Conservation (phyloP, 1,139 yeast genomes). For the Hyphopichia khmerensis region DNA sequence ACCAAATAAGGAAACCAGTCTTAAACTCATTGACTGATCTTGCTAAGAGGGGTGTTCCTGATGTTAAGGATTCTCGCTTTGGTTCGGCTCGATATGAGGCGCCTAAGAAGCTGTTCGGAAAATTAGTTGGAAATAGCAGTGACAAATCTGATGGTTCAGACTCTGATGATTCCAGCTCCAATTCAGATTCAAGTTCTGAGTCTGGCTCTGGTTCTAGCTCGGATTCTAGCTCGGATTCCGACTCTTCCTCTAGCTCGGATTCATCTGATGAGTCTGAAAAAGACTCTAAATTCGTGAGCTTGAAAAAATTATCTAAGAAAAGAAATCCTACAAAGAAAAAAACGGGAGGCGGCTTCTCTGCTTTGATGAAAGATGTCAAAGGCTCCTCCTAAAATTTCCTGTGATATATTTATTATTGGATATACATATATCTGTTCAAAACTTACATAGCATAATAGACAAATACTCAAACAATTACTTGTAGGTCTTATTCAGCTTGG, state of each 20-base stretch:
- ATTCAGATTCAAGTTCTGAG: slow-evolving; percentile 11
- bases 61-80: slow-evolving; percentile 46
- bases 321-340: slow-evolving; percentile 20
- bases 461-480: too few relatives aligned
- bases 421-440: too few relatives aligned
- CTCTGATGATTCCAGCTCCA: slow-evolving; percentile 9
- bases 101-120: not conserved
- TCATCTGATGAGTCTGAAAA: slow-evolving; percentile 3
- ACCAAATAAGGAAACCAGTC: not conserved
- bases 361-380: slow-evolving; percentile 51
- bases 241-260: slow-evolving; percentile 8
- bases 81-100: not conserved
- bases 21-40: slow-evolving; percentile 58
- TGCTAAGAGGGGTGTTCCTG: slow-evolving; percentile 61
- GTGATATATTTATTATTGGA: too few relatives aligned
- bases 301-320: slow-evolving; percentile 4
- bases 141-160: slow-evolving; percentile 8
- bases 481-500: not conserved
- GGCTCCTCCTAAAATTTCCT: too few relatives aligned
- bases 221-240: slow-evolving; percentile 20
- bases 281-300: slow-evolving; percentile 5
- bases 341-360: slow-evolving; percentile 48
- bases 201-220: slow-evolving; percentile 18
- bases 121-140: slow-evolving; percentile 5
- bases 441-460: slow-evolving; percentile 6